Evolutionary conservation across 768 basidiomycete genomes (phyloP), one percentile per base, ranked within the genome.

Genomic region (Termitomyces titanicus): DNA sequence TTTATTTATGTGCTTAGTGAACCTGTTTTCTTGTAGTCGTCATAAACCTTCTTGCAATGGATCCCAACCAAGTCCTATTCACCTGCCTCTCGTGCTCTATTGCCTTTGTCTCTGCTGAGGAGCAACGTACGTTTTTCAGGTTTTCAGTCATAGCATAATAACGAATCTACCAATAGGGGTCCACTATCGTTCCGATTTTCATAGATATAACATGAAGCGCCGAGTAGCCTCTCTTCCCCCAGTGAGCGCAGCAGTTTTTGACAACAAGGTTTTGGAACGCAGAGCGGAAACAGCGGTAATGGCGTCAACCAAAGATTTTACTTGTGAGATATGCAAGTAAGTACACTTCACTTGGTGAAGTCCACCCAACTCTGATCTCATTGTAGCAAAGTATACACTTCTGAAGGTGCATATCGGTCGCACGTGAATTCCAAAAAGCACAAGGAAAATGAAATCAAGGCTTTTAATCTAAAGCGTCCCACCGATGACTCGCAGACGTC

Each of bases 191-290:
- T 92, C 92, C 24, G 97, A 99, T 71, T 89, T 91, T 70, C 97
- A 99, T 74, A 79, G 94, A 51, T 99, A 99, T 74, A 99, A 99
- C 67, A 93, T 98, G 86, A 96, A 96, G 77, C 89, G 95, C 60
- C 85, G 94, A 27, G 90, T 98, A 17, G 95, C 96, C 2, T 84
- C 81, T 5, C 80, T 99, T 2, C 89, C 92, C 9, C 94, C 96
- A 2, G 84, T 99, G 64, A 86, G 84, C 55, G 81, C 79, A 0
- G 71, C 78, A 7, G 62, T 86, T 1, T 99, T 98, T 74, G 88
- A 94, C 63, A 83, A 92, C 64, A 98, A 98, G 65, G 88, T 97
- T 12, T 67, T 88, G 27, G 90, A 96, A 59, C 75, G 92, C 61
- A 76, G 83, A 15, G 78, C 83, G 42, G 88, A 94, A 71, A 91